Percentiles rank a stretch among this genome's conserved stretches.
Conservation (phyloP, 306 rosid genomes). For the Abrus pulchellus region DNA sequence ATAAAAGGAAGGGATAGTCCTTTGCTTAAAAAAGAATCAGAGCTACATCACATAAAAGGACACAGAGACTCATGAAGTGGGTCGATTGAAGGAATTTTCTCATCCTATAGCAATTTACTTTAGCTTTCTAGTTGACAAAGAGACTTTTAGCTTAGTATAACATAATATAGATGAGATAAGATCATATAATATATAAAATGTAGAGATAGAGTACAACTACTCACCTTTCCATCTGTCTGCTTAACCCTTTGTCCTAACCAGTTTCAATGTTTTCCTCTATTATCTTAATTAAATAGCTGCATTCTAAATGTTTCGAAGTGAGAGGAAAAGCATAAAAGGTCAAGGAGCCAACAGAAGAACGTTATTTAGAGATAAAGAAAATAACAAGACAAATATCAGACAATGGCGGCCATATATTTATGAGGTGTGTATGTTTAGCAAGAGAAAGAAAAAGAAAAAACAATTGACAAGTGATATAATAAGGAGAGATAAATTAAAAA, state of each 20-base stretch:
- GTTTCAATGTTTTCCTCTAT: background rate
- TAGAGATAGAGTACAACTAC: background rate
- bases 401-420: no score
- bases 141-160: constrained; percentile 2
- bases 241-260: background rate
- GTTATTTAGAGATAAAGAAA: no score
- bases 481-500: no score
- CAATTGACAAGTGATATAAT: no score
- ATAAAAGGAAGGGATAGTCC: background rate
- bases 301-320: background rate
- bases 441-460: no score
- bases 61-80: background rate
- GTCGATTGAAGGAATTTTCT: background rate
- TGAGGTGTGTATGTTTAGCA: no score
- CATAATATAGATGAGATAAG: background rate
- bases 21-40: background rate
- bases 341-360: no score
- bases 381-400: no score
- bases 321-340: no score
- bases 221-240: background rate
- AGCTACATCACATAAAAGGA: background rate
- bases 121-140: background rate
- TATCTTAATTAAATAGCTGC: background rate
- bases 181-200: background rate
- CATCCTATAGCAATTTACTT: background rate